phyloP scores from a whole-genome alignment of 2,329 filamentous ascomycete genomes.

The Aspergillus calidoustus region DNA sequence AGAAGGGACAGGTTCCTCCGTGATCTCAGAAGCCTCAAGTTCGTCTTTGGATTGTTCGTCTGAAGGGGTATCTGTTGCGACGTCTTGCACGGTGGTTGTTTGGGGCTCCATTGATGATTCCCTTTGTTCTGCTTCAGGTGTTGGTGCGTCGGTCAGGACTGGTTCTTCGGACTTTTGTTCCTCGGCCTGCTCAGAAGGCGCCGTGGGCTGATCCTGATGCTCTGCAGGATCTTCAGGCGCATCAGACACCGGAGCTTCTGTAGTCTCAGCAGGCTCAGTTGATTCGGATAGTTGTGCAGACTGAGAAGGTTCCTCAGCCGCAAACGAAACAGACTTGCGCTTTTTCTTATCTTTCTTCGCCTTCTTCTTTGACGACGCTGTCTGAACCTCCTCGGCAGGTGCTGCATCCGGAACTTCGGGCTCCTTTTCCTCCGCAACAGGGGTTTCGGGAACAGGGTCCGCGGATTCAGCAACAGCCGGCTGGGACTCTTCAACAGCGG shows the following conservation, averaged over 20 bases:
- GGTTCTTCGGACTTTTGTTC: constrained; percentile 2
- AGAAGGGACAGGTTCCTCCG: background rate
- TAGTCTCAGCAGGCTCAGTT: constrained; percentile 2
- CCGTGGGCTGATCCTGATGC: too few relatives aligned
- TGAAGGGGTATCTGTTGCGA: background rate
- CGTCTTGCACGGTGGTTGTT: background rate
- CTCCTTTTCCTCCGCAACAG: background rate
- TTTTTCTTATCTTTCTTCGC: constrained; percentile 48
- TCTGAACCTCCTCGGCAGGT: constrained; percentile 19
- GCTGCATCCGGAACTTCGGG: constrained; percentile 9
- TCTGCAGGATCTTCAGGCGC: too few relatives aligned
- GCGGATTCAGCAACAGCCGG: background rate
- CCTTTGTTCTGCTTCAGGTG: background rate
- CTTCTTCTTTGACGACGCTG: constrained; percentile 40
- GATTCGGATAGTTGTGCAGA: background rate
- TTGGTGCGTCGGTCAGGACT: background rate
- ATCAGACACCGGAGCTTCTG: background rate
- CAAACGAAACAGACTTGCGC: constrained; percentile 30
- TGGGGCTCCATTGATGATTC: background rate
- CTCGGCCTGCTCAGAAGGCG: background rate
- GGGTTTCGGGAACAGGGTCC: constrained; percentile 1
- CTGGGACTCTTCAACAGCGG: background rate
- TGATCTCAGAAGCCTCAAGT: background rate
- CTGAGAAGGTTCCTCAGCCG: constrained; percentile 28
- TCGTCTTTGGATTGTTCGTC: constrained; percentile 3